A percentile compares a stretch with the other conserved stretches of the same genome.
Conservation (phyloP, 2,329 filamentous ascomycete species). For the Fusarium zealandicum region DNA sequence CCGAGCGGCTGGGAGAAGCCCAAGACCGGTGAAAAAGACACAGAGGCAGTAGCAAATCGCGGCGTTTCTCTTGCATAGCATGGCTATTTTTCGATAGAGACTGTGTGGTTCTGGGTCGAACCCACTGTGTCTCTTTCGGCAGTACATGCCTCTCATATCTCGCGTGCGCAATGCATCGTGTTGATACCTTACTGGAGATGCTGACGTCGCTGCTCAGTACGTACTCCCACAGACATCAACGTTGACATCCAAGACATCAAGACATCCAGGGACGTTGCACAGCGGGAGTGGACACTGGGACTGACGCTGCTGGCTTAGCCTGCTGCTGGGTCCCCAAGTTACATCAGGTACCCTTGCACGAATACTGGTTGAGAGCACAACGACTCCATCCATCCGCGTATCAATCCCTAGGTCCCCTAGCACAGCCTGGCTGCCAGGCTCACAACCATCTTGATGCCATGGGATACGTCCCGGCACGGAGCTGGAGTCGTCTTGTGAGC, state of each 20-base stretch:
- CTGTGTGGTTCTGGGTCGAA: background rate
- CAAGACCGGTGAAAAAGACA: constrained; percentile 8
- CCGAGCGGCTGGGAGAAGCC: constrained; percentile 17
- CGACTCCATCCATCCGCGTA: constrained; percentile 22
- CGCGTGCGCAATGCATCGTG: background rate
- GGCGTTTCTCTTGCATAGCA: constrained; percentile 1
- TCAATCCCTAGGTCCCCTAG: constrained; percentile 6
- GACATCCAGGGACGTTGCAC: constrained; percentile 29
- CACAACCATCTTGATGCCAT: constrained; percentile 3
- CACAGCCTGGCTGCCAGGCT: constrained; percentile 7
- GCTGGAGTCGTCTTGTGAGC: background rate
- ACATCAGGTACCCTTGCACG: constrained; percentile 20
- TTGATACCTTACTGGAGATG: background rate
- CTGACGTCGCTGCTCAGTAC: constrained; percentile 4
- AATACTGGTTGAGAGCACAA: constrained; percentile 16
- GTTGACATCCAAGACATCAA: constrained; percentile 18
- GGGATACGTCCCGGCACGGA: background rate
- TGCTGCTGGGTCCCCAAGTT: constrained; percentile 6
- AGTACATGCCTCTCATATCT: background rate
- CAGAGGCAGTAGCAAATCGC: constrained; percentile 1
- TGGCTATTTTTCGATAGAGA: background rate
- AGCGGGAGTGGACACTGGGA: constrained; percentile 11
- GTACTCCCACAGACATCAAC: constrained; percentile 15
- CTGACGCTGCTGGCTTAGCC: background rate
- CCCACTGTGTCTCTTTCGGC: background rate